phyloP scores from a whole-genome alignment of 345 rosid genomes.

The Bretschneidera sinensis region DNA sequence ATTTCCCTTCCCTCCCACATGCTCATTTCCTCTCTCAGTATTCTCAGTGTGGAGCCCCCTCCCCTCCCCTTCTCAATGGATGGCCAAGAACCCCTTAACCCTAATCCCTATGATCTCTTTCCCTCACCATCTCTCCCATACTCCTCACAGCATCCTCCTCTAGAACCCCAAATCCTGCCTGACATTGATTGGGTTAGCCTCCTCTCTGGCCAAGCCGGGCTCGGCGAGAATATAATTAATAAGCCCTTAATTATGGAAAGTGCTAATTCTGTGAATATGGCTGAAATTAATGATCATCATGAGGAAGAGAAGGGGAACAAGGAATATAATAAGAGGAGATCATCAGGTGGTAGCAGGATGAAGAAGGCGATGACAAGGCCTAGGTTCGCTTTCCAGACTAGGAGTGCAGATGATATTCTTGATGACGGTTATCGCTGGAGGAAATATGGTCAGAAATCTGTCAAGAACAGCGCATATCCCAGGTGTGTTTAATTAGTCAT shows the following conservation, averaged over 20 bases:
- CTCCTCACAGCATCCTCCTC: conserved; percentile 20
- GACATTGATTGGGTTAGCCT: conserved; percentile 53
- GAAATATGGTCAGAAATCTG: conserved; percentile 66
- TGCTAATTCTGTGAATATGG: background rate
- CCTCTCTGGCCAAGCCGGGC: conserved; percentile 29
- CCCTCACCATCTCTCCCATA: conserved; percentile 27
- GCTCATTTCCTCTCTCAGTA: conserved; percentile 22
- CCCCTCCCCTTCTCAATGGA: conserved; percentile 22
- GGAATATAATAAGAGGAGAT: conserved; percentile 28
- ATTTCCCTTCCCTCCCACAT: conserved; percentile 4
- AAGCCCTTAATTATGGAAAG: background rate
- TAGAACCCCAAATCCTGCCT: conserved; percentile 19
- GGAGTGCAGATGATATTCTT: conserved; percentile 59
- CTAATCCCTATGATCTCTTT: conserved; percentile 15
- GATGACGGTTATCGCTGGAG: conserved; percentile 83
- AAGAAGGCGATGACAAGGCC: conserved; percentile 35
- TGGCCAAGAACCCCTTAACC: conserved; percentile 28
- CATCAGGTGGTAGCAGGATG: conserved; percentile 22
- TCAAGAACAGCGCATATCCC: conserved; percentile 57
- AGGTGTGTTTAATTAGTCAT: conserved; percentile 39
- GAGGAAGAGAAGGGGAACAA: conserved; percentile 19
- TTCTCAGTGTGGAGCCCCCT: conserved; percentile 7
- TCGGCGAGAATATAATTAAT: background rate
- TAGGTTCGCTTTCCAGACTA: conserved; percentile 63
- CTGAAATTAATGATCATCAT: conserved; percentile 22